These are phyloP conservation scores for Meyerozyma elateridarum DNA, from an alignment of 1,139 yeast genomes.

Conservation along the genomic window DNA sequence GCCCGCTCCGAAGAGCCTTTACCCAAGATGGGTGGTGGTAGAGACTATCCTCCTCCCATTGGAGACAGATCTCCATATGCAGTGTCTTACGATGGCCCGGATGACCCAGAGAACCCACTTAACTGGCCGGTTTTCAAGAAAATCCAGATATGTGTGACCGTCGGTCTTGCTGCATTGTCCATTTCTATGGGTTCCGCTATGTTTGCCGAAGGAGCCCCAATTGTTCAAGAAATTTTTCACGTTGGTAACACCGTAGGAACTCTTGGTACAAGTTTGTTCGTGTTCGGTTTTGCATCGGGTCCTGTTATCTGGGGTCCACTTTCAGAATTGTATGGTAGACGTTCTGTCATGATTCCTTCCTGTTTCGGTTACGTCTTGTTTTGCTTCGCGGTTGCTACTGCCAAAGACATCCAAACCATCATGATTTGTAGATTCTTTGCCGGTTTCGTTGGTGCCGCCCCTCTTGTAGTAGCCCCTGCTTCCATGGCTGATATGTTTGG, in stretches of 20 bases:
- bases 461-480: conserved; percentile 80
- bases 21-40: conserved; percentile 53
- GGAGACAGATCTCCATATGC: conserved; percentile 49
- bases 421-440: conserved; percentile 71
- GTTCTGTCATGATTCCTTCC: conserved; percentile 49
- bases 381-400: conserved; percentile 68
- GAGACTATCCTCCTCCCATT: conserved; percentile 47
- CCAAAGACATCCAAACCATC: conserved; percentile 67
- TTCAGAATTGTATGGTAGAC: conserved; percentile 72
- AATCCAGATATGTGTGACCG: conserved; percentile 30
- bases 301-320: conserved; percentile 81
- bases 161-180: conserved; percentile 32
- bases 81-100: conserved; percentile 56
- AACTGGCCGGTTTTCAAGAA: conserved; percentile 50
- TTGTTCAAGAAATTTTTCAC: conserved; percentile 39
- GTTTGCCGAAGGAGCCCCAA: conserved; percentile 48
- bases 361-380: conserved; percentile 54
- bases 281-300: conserved; percentile 78
- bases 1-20: conserved; percentile 14
- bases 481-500: conserved; percentile 73
- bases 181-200: conserved; percentile 64
- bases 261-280: conserved; percentile 67
- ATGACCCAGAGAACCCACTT: conserved; percentile 60
- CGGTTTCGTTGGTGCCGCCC: conserved; percentile 76
- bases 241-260: conserved; percentile 55